Conservation (phyloP, 2,329 filamentous ascomycete genomes). For the Trichoderma brevicompactum region DNA sequence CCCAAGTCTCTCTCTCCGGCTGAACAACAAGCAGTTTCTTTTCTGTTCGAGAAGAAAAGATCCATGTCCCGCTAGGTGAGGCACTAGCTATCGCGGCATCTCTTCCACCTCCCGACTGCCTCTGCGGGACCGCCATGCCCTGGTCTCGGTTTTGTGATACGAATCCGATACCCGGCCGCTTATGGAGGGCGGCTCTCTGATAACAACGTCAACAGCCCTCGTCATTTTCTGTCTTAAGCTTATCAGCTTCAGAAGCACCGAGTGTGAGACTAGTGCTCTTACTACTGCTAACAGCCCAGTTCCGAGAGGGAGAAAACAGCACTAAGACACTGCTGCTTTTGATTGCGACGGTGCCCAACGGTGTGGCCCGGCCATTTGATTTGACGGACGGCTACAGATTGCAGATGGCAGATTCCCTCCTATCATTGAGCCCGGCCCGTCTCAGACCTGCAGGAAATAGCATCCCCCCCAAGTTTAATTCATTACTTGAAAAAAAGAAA, state of each 20-base stretch:
- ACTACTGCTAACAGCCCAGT: neutral
- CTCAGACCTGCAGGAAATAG: slow-evolving; percentile 1
- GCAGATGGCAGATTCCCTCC: no score
- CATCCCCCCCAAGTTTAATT: no score
- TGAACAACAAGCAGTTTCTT: neutral
- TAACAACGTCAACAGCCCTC: slow-evolving; percentile 2
- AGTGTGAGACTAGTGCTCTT: no score
- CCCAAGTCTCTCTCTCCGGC: neutral
- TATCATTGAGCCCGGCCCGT: neutral
- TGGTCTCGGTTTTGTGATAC: slow-evolving; percentile 12
- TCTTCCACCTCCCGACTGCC: neutral
- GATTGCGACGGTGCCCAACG: slow-evolving; percentile 12
- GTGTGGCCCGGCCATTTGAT: neutral
- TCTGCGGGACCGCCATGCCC: slow-evolving; percentile 14
- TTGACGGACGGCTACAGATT: no score
- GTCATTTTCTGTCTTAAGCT: neutral
- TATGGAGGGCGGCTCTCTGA: slow-evolving; percentile 8
- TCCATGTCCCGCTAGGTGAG: neutral
- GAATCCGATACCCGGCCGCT: slow-evolving; percentile 17
- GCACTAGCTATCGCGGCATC: slow-evolving; percentile 17
- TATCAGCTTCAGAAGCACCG: neutral
- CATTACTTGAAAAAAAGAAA: neutral
- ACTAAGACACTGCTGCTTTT: slow-evolving; percentile 13
- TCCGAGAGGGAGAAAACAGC: neutral
- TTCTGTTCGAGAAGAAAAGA: neutral